Conservation (phyloP, 305 asterid species). For the Fraxinus ornus region DNA sequence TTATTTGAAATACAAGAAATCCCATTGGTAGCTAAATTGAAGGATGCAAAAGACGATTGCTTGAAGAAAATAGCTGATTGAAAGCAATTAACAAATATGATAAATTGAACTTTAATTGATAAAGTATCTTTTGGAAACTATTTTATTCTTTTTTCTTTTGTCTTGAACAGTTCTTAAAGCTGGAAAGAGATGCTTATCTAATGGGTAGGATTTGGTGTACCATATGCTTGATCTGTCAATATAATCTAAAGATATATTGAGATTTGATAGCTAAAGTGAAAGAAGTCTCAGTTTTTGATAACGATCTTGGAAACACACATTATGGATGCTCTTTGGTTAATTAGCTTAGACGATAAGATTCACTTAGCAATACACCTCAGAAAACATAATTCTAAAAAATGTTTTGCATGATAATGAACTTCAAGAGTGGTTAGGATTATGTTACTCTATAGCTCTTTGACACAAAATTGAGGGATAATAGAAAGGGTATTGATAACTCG, state of each 20-base stretch:
- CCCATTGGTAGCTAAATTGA: background rate
- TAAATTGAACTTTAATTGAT: background rate
- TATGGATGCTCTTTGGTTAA: background rate
- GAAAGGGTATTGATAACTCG: background rate
- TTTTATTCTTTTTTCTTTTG: background rate
- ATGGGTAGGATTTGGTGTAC: background rate
- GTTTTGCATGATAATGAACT: background rate
- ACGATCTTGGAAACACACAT: background rate
- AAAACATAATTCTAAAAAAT: background rate
- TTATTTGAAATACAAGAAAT: background rate
- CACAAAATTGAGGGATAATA: background rate
- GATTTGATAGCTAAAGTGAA: background rate
- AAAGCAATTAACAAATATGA: background rate
- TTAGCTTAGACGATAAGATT: background rate
- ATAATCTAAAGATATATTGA: background rate
- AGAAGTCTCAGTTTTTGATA: background rate
- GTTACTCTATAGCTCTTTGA: background rate
- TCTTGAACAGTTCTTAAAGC: background rate
- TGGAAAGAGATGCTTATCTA: background rate
- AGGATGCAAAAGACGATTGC: slow-evolving; percentile 13
- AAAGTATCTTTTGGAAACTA: background rate
- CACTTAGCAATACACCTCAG: background rate
- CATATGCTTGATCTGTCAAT: background rate
- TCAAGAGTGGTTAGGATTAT: slow-evolving; percentile 6
- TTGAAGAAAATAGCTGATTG: slow-evolving; percentile 3